Evolutionary conservation across 2,329 filamentous ascomycete species (phyloP).

Genomic region (Aspergillus arachidicola): DNA sequence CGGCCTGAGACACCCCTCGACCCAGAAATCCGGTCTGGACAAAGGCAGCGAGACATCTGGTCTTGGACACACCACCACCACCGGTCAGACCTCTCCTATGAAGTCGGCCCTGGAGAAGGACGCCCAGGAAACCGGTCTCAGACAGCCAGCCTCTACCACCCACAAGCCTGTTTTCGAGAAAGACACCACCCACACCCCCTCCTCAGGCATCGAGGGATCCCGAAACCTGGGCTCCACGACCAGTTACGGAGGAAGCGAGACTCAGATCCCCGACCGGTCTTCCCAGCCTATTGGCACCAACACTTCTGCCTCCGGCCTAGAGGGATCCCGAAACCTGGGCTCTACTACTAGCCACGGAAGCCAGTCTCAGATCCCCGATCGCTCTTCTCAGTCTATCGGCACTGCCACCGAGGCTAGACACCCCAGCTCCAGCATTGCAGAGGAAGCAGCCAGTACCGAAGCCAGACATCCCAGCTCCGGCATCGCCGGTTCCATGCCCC

Average conservation of each 20-base stretch:
- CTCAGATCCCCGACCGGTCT: background rate
- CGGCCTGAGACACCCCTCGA: background rate
- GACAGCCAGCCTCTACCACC: background rate
- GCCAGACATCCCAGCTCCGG: background rate
- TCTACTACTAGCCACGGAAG: background rate
- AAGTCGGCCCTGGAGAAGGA: background rate
- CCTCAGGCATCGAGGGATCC: background rate
- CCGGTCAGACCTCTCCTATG: background rate
- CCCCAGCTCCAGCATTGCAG: background rate
- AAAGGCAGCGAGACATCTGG: background rate
- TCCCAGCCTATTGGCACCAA: background rate
- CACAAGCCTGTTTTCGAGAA: background rate
- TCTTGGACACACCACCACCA: background rate
- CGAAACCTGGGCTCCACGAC: background rate
- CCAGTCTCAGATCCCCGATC: background rate
- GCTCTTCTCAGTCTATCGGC: background rate
- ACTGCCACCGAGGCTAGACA: background rate
- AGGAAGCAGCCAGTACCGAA: background rate
- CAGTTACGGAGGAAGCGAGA: background rate
- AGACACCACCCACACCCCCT: background rate
- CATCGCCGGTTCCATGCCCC: background rate
- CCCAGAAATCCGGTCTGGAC: background rate
- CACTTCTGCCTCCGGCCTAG: background rate
- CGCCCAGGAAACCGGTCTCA: background rate
- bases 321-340: background rate